Evolutionary conservation across 768 basidiomycete species (phyloP), one percentile per base, ranked within the genome.

Genomic region (Chlorophyllum brunneum): DNA sequence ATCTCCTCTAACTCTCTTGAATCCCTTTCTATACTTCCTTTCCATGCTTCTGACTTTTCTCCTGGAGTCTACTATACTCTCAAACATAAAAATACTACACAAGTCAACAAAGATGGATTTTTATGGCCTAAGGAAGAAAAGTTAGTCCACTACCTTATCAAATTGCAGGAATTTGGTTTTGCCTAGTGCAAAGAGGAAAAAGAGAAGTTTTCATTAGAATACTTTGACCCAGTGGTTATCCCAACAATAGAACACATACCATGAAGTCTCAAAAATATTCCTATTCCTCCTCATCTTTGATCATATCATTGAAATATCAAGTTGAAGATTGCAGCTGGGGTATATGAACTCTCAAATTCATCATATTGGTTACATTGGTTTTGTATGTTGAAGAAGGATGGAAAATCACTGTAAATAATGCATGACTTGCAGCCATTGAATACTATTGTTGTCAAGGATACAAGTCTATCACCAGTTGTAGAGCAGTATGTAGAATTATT

Each of bases 331-430:
- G 61, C 55, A 0, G 59, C 71, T 0, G 71, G 76, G 0, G 66
- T 74, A 0, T 77, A 75, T 46, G 68, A 79, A 56, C 67, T 63
- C 59, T 72, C 68, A 0, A 65, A 72, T 29, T 64, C 65, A 0
- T 71, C 72, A 0, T 79, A 79, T 31, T 56, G 69, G 0, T 73
- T 70, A 0, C 46, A 65, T 7, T 75, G 70, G 73, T 78, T 75
- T 47, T 71, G 66, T 31, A 66, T 75, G 1, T 7, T 60, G 2
- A 73, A 74, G 60, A 72, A 73, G 51, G 67, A 73, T 49, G 63
- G 70, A 0, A 66, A 67, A 31, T 60, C 58, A 0, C 55, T 76
- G 0, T 53, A 64, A 0, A 26, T 72, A 0, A 68, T 76, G 0
- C 71, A 74, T 48, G 60, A 64, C 54, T 56, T 76, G 0, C 62